These are phyloP conservation scores for Blastobotrys buckinghamii DNA, from an alignment of 1,139 yeast species.

Conservation along the genomic window DNA sequence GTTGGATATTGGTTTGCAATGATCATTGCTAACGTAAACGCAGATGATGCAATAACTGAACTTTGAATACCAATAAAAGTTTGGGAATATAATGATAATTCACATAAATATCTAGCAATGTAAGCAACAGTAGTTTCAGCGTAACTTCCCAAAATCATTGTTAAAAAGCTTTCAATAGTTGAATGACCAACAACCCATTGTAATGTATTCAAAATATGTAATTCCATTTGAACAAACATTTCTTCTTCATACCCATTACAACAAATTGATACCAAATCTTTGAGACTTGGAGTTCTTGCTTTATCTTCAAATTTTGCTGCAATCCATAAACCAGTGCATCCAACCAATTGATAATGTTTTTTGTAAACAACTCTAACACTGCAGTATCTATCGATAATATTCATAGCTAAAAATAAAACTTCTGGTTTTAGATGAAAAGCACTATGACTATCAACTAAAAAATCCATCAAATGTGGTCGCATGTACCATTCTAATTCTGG, in stretches of 20 bases:
- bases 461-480: constrained; percentile 86
- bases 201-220: constrained; percentile 77
- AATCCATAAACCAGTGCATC: constrained; percentile 92
- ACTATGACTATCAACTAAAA: constrained; percentile 73
- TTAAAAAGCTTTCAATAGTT: constrained; percentile 36
- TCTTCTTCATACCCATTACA: constrained; percentile 84
- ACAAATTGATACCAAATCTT: constrained; percentile 74
- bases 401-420: constrained; percentile 74
- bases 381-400: constrained; percentile 85
- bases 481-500: constrained; percentile 92
- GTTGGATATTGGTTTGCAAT: constrained; percentile 41
- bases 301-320: constrained; percentile 95
- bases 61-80: constrained; percentile 57
- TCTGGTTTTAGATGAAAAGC: constrained; percentile 75
- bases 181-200: constrained; percentile 80
- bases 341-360: constrained; percentile 88
- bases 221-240: constrained; percentile 95
- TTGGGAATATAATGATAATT: constrained; percentile 68
- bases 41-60: constrained; percentile 60
- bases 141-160: constrained; percentile 25
- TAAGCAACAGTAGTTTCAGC: constrained; percentile 25
- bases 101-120: constrained; percentile 64
- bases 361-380: constrained; percentile 87
- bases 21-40: constrained; percentile 67
- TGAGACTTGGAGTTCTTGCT: constrained; percentile 74